Evolutionary conservation across 768 basidiomycete species (phyloP).

Genomic region (Heimioporus sp.): DNA sequence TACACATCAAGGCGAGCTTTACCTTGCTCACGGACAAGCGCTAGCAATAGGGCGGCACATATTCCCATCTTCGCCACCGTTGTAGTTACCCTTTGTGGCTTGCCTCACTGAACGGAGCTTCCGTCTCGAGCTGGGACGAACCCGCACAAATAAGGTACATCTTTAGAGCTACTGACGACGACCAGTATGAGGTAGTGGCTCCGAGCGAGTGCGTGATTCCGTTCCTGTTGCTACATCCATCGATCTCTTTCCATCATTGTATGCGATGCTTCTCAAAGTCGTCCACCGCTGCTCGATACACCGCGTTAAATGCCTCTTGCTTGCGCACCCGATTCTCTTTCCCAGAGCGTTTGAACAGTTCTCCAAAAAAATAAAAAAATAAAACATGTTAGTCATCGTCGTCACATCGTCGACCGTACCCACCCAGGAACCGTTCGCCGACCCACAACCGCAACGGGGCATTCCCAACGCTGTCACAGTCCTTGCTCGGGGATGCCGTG

Average conservation of each 20-base stretch:
- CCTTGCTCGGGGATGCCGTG: conserved; percentile 15
- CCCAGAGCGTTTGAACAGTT: conserved; percentile 56
- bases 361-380: conserved; percentile 28
- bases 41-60: too few relatives aligned
- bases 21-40: too few relatives aligned
- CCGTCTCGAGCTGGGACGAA: too few relatives aligned
- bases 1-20: too few relatives aligned
- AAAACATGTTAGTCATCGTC: too few relatives aligned
- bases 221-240: background rate
- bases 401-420: conserved; percentile 5
- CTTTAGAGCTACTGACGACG: too few relatives aligned
- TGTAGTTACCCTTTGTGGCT: too few relatives aligned
- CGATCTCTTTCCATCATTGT: background rate
- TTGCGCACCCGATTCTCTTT: conserved; percentile 46
- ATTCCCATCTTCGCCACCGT: too few relatives aligned
- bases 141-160: too few relatives aligned
- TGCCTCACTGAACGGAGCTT: too few relatives aligned
- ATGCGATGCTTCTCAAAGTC: conserved; percentile 14
- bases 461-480: conserved; percentile 50
- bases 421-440: conserved; percentile 66
- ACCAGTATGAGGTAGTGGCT: too few relatives aligned
- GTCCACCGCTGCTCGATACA: conserved; percentile 25
- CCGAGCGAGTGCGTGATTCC: too few relatives aligned
- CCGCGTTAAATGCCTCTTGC: conserved; percentile 45
- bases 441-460: conserved; percentile 69